Conservation (phyloP, 306 rosid species). For the Pterocarpus santalinus region DNA sequence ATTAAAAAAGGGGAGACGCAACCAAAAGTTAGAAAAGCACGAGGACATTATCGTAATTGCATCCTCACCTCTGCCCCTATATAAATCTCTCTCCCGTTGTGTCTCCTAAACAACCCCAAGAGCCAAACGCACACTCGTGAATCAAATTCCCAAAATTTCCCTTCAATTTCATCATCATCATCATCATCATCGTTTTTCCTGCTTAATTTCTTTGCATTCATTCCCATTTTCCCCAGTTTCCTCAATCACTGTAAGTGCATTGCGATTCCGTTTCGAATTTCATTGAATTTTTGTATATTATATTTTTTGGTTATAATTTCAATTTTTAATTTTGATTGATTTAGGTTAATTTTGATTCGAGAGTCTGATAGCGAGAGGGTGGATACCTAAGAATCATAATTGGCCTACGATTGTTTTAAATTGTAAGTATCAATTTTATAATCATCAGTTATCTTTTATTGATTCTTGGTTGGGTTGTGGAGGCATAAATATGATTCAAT, state of each 20-base stretch:
- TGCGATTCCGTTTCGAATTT: background rate
- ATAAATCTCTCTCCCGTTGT: background rate
- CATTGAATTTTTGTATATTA: background rate
- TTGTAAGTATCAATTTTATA: slow-evolving; percentile 28
- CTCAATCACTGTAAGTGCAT: slow-evolving; percentile 34
- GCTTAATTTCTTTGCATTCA: background rate
- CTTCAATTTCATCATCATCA: background rate
- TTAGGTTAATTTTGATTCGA: background rate
- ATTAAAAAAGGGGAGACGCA: background rate
- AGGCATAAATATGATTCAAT: background rate
- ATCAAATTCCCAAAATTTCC: background rate
- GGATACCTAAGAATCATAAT: background rate
- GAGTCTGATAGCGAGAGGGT: slow-evolving; percentile 21
- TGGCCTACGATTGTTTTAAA: background rate
- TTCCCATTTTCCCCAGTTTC: background rate
- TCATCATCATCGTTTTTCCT: background rate
- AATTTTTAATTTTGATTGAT: background rate
- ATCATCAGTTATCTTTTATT: background rate
- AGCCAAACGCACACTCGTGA: background rate
- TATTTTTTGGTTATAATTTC: background rate
- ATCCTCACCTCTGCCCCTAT: background rate
- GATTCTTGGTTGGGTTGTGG: background rate
- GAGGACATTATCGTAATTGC: slow-evolving; percentile 31
- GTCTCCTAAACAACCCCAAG: background rate
- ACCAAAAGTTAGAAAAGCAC: background rate